Percentiles rank a stretch among this genome's conserved stretches.
Evolutionary conservation across 2,329 filamentous ascomycete genomes (phyloP).

Genomic region (Corinectria fuckeliana): DNA sequence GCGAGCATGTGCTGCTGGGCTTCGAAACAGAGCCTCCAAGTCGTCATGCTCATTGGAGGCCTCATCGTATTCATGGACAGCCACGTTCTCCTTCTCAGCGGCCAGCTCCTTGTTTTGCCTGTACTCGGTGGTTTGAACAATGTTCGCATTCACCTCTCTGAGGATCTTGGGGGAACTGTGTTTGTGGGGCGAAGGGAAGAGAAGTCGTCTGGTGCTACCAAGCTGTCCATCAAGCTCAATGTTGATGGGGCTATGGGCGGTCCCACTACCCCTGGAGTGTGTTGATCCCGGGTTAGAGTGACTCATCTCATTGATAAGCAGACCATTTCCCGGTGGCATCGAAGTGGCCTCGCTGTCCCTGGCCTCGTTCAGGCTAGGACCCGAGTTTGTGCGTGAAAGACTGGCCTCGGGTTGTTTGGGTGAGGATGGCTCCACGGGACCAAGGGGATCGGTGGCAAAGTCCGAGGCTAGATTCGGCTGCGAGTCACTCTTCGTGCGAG

Average conservation of each 20-base stretch:
- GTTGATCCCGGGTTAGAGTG: constrained; percentile 50
- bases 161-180: constrained; percentile 67
- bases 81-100: constrained; percentile 55
- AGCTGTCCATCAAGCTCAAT: constrained; percentile 55
- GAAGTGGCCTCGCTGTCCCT: constrained; percentile 15
- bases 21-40: constrained; percentile 72
- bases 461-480: constrained; percentile 59
- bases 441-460: constrained; percentile 60
- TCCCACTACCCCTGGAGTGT: constrained; percentile 63
- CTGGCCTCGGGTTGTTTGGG: constrained; percentile 36
- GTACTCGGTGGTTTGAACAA: constrained; percentile 52
- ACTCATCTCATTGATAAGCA: constrained; percentile 22
- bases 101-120: constrained; percentile 44
- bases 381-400: constrained; percentile 24
- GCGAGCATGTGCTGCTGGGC: constrained; percentile 50
- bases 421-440: constrained; percentile 51
- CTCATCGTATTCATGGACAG: constrained; percentile 49
- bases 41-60: constrained; percentile 53
- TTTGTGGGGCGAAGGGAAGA: constrained; percentile 80
- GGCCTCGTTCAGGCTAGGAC: not conserved
- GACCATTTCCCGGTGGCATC: constrained; percentile 4
- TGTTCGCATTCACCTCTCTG: constrained; percentile 62
- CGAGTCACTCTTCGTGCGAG: constrained; percentile 55
- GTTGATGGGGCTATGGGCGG: constrained; percentile 63
- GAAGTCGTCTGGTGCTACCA: constrained; percentile 68